Evolutionary conservation across 495 filamentous ascomycete genomes (phyloP).

Genomic region (Terfezia boudieri): DNA sequence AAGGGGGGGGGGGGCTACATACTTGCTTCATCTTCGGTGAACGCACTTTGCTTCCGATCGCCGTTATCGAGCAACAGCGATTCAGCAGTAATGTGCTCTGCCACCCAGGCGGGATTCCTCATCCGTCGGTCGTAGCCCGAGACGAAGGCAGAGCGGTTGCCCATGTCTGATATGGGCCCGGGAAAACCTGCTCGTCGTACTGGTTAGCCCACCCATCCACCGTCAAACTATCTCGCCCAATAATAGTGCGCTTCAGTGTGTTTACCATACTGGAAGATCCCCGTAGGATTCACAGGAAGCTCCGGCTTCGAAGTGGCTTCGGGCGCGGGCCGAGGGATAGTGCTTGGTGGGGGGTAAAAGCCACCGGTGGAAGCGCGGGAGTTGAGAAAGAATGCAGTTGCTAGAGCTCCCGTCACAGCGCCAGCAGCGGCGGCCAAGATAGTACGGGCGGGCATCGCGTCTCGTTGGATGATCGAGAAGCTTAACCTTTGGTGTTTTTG

Average conservation of each 20-base stretch:
- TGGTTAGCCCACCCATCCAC: not conserved
- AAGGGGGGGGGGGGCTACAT: not conserved
- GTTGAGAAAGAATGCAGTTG: constrained; percentile 54
- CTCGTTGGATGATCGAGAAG: no score
- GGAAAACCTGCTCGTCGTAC: constrained; percentile 41
- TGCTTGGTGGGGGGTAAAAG: not conserved
- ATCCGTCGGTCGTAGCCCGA: constrained; percentile 80
- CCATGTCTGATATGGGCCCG: constrained; percentile 66
- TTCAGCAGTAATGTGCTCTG: constrained; percentile 86
- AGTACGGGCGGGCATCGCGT: constrained; percentile 13
- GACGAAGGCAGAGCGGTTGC: constrained; percentile 45
- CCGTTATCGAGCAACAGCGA: constrained; percentile 53
- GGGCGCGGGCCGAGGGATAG: not conserved
- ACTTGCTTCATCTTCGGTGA: constrained; percentile 45
- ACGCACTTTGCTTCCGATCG: constrained; percentile 64
- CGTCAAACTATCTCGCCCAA: not conserved
- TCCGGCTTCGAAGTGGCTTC: not conserved
- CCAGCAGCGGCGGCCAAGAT: constrained; percentile 70
- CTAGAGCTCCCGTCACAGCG: constrained; percentile 68
- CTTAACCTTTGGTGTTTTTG: no score
- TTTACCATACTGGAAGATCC: constrained; percentile 67
- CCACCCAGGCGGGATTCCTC: constrained; percentile 86
- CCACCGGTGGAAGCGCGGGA: constrained; percentile 26
- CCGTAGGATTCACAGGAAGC: constrained; percentile 36
- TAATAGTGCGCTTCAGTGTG: not conserved